Evolutionary conservation across 2,329 filamentous ascomycete genomes (phyloP).

Genomic region (Monilinia fructigena): DNA sequence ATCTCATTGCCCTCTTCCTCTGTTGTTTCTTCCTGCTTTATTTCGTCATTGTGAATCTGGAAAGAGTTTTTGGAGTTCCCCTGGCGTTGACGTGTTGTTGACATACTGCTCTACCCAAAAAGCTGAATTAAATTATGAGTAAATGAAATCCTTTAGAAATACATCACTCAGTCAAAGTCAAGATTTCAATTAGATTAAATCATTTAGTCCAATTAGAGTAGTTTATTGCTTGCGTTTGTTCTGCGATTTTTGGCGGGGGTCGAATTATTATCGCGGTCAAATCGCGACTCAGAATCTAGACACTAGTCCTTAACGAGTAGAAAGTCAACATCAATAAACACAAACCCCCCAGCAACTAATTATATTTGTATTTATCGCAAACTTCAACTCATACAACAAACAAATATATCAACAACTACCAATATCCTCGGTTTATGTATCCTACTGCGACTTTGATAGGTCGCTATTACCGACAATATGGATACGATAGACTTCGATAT

Average conservation of each 20-base stretch:
- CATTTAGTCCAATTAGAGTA: neutral
- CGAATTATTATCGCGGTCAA: conserved; percentile 16
- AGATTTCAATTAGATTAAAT: conserved; percentile 4
- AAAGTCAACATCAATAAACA: conserved; percentile 26
- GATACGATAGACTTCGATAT: conserved; percentile 87
- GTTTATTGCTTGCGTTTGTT: neutral
- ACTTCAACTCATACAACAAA: conserved; percentile 9
- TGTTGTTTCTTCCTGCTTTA: conserved; percentile 38
- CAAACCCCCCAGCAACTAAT: conserved; percentile 17
- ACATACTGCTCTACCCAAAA: conserved; percentile 30
- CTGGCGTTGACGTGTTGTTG: conserved; percentile 36
- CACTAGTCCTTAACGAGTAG: conserved; percentile 11
- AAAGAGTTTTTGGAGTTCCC: conserved; percentile 39
- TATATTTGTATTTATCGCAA: neutral
- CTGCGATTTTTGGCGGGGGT: conserved; percentile 21
- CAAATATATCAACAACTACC: conserved; percentile 4
- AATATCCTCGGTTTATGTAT: conserved; percentile 19
- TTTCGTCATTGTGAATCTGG: conserved; percentile 43
- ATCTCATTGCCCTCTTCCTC: conserved; percentile 42
- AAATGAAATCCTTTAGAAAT: conserved; percentile 19
- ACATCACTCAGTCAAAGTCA: conserved; percentile 4
- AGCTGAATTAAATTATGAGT: conserved; percentile 19
- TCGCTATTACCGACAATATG: conserved; percentile 46
- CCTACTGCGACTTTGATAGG: conserved; percentile 10
- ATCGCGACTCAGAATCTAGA: conserved; percentile 8